Evolutionary conservation across 306 rosid species (phyloP).

Genomic region (Cucumis melo): DNA sequence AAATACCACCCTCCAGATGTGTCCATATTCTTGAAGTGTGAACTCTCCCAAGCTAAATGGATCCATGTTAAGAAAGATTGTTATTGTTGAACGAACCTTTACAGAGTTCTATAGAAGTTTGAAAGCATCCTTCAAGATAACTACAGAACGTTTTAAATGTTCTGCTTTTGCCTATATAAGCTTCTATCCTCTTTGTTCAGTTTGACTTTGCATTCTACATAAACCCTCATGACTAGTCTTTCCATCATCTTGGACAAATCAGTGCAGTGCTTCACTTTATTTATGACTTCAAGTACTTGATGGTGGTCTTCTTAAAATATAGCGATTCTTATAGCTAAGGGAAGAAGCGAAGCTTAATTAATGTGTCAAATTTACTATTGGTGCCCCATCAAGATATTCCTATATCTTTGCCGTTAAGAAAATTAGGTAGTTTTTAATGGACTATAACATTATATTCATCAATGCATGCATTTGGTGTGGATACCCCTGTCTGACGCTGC

Average conservation of each 20-base stretch:
- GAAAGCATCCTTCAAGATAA: background rate
- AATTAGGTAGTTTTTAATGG: background rate
- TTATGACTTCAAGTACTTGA: background rate
- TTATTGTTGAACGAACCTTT: background rate
- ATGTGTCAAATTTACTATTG: background rate
- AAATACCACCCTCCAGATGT: background rate
- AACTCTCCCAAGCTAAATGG: background rate
- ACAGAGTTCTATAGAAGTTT: background rate
- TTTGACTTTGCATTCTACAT: background rate
- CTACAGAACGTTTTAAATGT: background rate
- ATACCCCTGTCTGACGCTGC: background rate
- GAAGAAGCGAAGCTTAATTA: background rate
- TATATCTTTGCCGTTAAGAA: background rate
- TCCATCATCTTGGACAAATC: background rate
- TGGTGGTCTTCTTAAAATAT: background rate
- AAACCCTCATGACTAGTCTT: background rate
- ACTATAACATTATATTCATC: background rate
- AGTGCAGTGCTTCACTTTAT: background rate
- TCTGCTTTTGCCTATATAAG: background rate
- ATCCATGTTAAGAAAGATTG: background rate
- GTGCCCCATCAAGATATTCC: background rate
- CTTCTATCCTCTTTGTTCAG: background rate
- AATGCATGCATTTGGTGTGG: background rate
- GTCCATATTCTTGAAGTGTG: background rate
- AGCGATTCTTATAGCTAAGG: background rate